phyloP scores from a whole-genome alignment of 1,284 basidiomycete species.

The Ustilago esculenta region DNA sequence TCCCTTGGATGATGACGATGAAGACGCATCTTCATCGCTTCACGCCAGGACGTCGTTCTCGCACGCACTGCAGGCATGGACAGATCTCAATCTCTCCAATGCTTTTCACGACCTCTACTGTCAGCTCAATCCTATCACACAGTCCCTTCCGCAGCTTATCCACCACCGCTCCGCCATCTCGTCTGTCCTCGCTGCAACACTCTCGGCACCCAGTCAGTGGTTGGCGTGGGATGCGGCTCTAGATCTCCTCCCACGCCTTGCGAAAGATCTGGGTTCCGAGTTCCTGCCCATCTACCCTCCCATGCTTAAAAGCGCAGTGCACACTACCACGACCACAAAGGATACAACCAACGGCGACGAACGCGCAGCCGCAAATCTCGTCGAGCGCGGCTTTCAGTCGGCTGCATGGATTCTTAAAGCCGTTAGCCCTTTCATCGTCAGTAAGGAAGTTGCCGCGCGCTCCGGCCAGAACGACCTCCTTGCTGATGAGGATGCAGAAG shows the following conservation, averaged over 20 bases:
- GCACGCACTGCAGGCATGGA: conserved; percentile 58
- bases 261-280: conserved; percentile 61
- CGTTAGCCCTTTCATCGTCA: conserved; percentile 55
- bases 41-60: conserved; percentile 56
- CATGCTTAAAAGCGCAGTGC: conserved; percentile 53
- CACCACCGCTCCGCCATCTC: conserved; percentile 58
- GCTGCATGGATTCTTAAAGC: conserved; percentile 61
- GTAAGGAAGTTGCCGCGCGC: conserved; percentile 17
- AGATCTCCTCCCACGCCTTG: conserved; percentile 65
- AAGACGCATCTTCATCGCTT: conserved; percentile 42
- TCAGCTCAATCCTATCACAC: conserved; percentile 43
- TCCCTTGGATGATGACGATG: conserved; percentile 11
- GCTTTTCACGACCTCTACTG: conserved; percentile 57
- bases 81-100: conserved; percentile 64
- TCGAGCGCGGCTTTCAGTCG: conserved; percentile 63
- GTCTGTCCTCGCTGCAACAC: conserved; percentile 20
- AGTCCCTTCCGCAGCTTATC: conserved; percentile 60
- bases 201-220: conserved; percentile 37
- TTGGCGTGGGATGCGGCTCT: conserved; percentile 63
- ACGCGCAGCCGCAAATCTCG: conserved; percentile 57
- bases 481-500: conserved; percentile 3
- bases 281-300: conserved; percentile 62
- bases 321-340: conserved; percentile 58
- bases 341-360: conserved; percentile 60
- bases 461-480: conserved; percentile 2